Conservation (phyloP, 768 basidiomycete species). For the Lyophyllum atratum region DNA sequence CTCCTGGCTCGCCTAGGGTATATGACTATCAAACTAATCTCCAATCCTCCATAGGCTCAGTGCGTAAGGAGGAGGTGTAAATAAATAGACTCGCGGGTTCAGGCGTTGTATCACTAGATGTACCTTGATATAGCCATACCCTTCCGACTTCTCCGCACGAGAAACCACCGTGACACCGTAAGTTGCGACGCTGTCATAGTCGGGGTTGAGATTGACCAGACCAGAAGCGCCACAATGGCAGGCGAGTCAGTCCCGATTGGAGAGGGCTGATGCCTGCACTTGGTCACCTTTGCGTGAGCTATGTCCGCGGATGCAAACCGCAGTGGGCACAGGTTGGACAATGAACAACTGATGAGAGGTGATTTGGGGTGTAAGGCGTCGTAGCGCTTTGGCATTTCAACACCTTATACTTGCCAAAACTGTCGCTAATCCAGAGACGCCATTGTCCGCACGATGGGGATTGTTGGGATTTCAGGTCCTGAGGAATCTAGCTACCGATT, state of each 20-base stretch:
- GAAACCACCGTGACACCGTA: too few relatives aligned
- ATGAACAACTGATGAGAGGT: too few relatives aligned
- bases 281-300: too few relatives aligned
- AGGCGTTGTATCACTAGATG: neutral
- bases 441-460: neutral
- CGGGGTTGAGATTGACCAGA: too few relatives aligned
- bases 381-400: neutral
- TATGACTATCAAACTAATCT: slow-evolving; percentile 15
- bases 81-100: neutral
- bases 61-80: neutral
- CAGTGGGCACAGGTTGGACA: too few relatives aligned
- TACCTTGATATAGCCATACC: neutral
- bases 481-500: neutral
- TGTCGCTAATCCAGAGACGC: neutral
- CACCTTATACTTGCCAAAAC: neutral
- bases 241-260: too few relatives aligned
- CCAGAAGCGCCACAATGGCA: too few relatives aligned
- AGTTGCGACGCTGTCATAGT: too few relatives aligned
- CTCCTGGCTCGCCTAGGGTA: slow-evolving; percentile 12
- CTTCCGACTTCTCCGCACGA: neutral
- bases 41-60: neutral
- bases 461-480: neutral
- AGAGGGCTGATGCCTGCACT: too few relatives aligned
- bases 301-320: neutral
- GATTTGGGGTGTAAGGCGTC: neutral